Conservation (phyloP, 176 grass and related monocot genomes). For the Rhynchospora tenuis region DNA sequence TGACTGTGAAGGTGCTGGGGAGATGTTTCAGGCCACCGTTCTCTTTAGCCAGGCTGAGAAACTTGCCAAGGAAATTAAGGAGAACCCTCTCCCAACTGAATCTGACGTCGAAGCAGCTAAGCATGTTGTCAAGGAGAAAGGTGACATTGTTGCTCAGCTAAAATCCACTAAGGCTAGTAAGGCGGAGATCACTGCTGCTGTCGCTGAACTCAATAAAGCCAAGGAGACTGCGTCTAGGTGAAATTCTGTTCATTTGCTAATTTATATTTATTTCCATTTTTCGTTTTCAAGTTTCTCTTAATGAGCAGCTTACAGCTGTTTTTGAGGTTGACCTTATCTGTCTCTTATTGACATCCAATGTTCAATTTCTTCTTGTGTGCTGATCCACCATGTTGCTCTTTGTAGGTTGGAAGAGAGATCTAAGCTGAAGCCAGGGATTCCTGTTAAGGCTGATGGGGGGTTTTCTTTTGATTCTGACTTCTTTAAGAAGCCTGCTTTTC, state of each 20-base stretch:
- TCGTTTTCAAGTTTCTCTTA: not conserved
- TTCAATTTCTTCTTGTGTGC: not conserved
- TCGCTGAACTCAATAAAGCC: slow-evolving; percentile 53
- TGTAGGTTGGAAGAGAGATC: slow-evolving; percentile 72
- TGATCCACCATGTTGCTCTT: slow-evolving; percentile 2
- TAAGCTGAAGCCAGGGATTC: slow-evolving; percentile 85
- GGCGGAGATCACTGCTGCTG: slow-evolving; percentile 49
- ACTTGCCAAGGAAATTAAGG: slow-evolving; percentile 66
- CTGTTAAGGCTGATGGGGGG: slow-evolving; percentile 52
- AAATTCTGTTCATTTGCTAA: not conserved
- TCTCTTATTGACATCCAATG: not conserved
- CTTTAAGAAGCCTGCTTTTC: slow-evolving; percentile 89
- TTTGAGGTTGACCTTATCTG: too few species aligned
- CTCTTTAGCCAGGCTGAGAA: slow-evolving; percentile 83
- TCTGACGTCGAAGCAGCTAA: slow-evolving; percentile 70
- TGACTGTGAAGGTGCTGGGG: slow-evolving; percentile 92
- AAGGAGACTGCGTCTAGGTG: slow-evolving; percentile 41
- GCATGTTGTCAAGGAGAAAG: slow-evolving; percentile 62
- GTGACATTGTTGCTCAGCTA: slow-evolving; percentile 45
- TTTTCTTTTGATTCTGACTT: slow-evolving; percentile 72
- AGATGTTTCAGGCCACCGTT: slow-evolving; percentile 93
- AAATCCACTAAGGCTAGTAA: slow-evolving; percentile 76
- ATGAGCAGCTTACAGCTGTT: not conserved
- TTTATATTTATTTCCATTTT: not conserved
- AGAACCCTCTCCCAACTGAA: slow-evolving; percentile 60